Percentiles rank a stretch among this genome's conserved stretches.
Conservation (phyloP, 768 basidiomycete genomes). For the Amanita exitialis region DNA sequence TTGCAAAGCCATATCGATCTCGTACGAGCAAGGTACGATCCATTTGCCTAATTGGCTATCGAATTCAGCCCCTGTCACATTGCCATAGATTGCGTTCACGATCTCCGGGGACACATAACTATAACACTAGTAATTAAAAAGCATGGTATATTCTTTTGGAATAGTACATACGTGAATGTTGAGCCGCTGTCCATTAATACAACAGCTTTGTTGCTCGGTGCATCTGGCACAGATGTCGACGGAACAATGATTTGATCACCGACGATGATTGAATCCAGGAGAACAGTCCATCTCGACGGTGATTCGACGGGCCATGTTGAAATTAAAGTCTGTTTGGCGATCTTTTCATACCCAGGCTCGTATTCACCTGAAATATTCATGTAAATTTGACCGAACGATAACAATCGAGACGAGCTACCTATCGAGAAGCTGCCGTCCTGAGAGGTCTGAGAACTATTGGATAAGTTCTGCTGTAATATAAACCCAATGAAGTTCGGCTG, state of each 20-base stretch:
- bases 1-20: constrained; percentile 74
- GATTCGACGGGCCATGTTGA: constrained; percentile 61
- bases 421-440: constrained; percentile 65
- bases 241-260: constrained; percentile 41
- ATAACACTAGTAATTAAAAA: constrained; percentile 7
- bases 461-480: constrained; percentile 49
- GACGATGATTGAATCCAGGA: constrained; percentile 64
- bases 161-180: constrained; percentile 55
- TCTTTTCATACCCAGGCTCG: constrained; percentile 49
- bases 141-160: neutral
- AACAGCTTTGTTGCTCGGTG: constrained; percentile 63
- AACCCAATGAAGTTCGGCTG: constrained; percentile 81
- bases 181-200: constrained; percentile 74
- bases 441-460: constrained; percentile 25
- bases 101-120: constrained; percentile 65
- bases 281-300: constrained; percentile 68
- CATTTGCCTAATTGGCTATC: constrained; percentile 47
- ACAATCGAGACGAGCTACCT: constrained; percentile 28
- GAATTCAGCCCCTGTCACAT: constrained; percentile 52
- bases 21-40: constrained; percentile 62
- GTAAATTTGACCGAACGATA: too few species aligned
- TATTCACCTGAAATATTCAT: constrained; percentile 37
- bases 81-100: constrained; percentile 60
- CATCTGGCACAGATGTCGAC: constrained; percentile 42
- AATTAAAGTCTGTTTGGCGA: constrained; percentile 48